Evolutionary conservation across 2,329 filamentous ascomycete genomes (phyloP), one percentile per base, ranked within the genome.

Genomic region (Nigrospora oryzae): DNA sequence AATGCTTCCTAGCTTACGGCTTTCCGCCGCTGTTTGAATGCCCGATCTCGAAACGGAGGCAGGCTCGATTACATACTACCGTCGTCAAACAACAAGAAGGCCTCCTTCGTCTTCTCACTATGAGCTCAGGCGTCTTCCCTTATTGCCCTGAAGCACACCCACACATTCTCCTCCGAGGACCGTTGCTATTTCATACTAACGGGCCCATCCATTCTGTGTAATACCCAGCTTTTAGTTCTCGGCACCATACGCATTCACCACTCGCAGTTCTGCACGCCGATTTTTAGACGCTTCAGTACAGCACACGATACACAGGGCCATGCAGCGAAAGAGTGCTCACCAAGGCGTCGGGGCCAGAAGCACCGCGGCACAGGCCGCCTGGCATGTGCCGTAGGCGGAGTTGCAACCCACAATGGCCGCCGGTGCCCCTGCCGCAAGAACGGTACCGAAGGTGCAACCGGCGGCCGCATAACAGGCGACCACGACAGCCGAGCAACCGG

Each of bases 401-500:
- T 23, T 23, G 19, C 19, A 23, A 4, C 19, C 19, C 19, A 23
- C 19, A 6, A 23, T 23, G 19, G 19, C 19, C 6, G 19, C 19
- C 19, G 19, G 19, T 23, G 19, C 67, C 2, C 59, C 54, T 0
- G 59, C 57, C 14, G 31, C 39, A 32, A 23, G 23, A 15, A 41
- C n/a, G 13, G 64, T 63, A 1, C 68, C 68, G 59, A 60, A 74
- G 2, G 64, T 64, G 37, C 53, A 59, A 23, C 39, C 39, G 23
- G 31, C 39, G 11, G 23, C 39, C n/a, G n/a, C 30, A 42, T 74
- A 75, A 49, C 70, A 75, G 0, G 70, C 67, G 51, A 64, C 65
- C 0, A 70, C 70, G 0, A 74, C 53, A 0, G 48, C 49, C 0
- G 70, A 53, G 32, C 72, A 75, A 7, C 71, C 71, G 0, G 64